phyloP scores from a whole-genome alignment of 352 stramenopile genomes.

The Phytophthora pini region DNA sequence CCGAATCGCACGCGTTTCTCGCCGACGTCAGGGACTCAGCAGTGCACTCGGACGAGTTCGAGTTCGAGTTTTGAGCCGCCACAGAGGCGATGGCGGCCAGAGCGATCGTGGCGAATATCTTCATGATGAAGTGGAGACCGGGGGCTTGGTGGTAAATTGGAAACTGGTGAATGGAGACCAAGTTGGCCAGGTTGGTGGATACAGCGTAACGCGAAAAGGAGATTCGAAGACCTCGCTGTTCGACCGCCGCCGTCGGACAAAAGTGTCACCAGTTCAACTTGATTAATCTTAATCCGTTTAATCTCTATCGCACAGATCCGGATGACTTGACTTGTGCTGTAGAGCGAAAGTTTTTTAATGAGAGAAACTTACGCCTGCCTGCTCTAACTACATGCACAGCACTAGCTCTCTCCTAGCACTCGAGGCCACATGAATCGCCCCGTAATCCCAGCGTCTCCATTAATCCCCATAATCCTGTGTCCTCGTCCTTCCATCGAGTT shows the following conservation, averaged over 20 bases:
- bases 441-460: too few relatives aligned
- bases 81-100: slow-evolving; percentile 9
- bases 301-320: neutral
- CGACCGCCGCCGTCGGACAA: slow-evolving; percentile 25
- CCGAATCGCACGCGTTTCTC: slow-evolving; percentile 44
- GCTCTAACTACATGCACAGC: too few relatives aligned
- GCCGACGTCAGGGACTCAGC: slow-evolving; percentile 25
- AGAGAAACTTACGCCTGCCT: too few relatives aligned
- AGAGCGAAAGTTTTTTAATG: too few relatives aligned
- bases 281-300: slow-evolving; percentile 9
- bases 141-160: slow-evolving; percentile 25
- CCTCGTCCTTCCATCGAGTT: too few relatives aligned
- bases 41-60: slow-evolving; percentile 32
- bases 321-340: too few relatives aligned
- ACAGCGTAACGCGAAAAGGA: neutral
- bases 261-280: slow-evolving; percentile 7
- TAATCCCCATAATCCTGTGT: too few relatives aligned
- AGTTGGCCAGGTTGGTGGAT: slow-evolving; percentile 6
- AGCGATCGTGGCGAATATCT: slow-evolving; percentile 22
- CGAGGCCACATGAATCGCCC: too few relatives aligned
- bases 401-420: too few relatives aligned
- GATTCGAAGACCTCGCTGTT: slow-evolving; percentile 3
- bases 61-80: slow-evolving; percentile 20
- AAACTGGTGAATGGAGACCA: slow-evolving; percentile 20
- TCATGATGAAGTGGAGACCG: slow-evolving; percentile 27